These are phyloP conservation scores for Litchi chinensis DNA, from an alignment of 345 rosid genomes.

Conservation along the genomic window DNA sequence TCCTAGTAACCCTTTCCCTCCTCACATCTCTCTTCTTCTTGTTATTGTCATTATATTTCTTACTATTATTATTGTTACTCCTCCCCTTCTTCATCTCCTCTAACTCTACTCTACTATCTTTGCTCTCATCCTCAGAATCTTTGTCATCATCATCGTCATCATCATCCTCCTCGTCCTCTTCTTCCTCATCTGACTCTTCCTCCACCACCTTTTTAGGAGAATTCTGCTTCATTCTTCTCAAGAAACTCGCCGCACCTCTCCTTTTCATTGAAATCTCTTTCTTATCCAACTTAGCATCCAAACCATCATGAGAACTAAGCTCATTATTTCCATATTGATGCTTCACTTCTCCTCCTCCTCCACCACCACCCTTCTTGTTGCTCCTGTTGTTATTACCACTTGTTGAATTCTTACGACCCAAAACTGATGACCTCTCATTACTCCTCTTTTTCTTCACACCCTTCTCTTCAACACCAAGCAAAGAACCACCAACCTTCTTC, in stretches of 20 bases:
- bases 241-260: slow-evolving; percentile 49
- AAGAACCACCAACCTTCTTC: slow-evolving; percentile 16
- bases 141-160: slow-evolving; percentile 5
- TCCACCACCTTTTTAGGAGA: slow-evolving; percentile 30
- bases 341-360: slow-evolving; percentile 21
- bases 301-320: slow-evolving; percentile 50
- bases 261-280: slow-evolving; percentile 42
- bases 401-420: slow-evolving; percentile 24
- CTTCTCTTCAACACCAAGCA: slow-evolving; percentile 22
- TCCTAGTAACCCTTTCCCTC: slow-evolving; percentile 37
- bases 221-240: slow-evolving; percentile 58
- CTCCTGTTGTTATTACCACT: background rate
- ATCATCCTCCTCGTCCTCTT: slow-evolving; percentile 21
- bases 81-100: slow-evolving; percentile 18
- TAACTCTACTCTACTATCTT: slow-evolving; percentile 24
- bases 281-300: slow-evolving; percentile 38
- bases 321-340: slow-evolving; percentile 51
- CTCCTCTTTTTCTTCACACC: slow-evolving; percentile 37
- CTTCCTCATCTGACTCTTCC: slow-evolving; percentile 18
- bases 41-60: background rate
- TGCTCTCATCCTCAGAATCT: slow-evolving; percentile 25
- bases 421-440: slow-evolving; percentile 25
- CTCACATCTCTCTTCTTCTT: background rate
- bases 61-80: background rate
- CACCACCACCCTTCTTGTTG: slow-evolving; percentile 17